These are phyloP conservation scores for Tetrahymena thermophila DNA, from an alignment of 73 alveolate genomes.

Conservation along the genomic window DNA sequence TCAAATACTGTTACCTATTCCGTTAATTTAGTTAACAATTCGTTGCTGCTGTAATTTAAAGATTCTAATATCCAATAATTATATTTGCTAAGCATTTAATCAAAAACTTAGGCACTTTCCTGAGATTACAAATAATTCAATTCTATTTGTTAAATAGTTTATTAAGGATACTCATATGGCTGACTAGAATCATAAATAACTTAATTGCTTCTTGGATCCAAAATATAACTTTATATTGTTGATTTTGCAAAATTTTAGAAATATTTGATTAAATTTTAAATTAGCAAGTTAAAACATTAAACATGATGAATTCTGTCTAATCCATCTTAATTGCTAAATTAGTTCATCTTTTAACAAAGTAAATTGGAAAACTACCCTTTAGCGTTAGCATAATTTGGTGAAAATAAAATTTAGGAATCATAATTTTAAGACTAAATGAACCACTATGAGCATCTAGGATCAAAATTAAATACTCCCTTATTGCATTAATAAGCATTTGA, in stretches of 20 bases:
- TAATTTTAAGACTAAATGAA: neutral
- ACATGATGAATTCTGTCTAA: neutral
- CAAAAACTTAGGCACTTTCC: neutral
- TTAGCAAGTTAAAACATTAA: neutral
- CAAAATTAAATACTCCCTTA: neutral
- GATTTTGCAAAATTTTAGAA: neutral
- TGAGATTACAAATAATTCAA: neutral
- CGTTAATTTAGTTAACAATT: neutral
- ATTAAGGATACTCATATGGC: neutral
- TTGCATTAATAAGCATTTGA: neutral
- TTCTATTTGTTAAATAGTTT: neutral
- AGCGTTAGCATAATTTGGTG: neutral
- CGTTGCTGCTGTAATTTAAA: neutral
- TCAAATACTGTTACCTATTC: neutral
- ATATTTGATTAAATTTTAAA: too few species aligned
- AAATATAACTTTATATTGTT: neutral
- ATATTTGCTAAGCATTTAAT: neutral
- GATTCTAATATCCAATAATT: neutral
- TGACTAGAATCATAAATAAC: neutral
- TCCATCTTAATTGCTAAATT: too few species aligned
- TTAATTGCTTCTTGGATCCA: neutral
- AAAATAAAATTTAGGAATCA: neutral
- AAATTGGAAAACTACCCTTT: neutral
- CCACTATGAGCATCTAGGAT: neutral
- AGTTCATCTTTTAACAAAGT: neutral